Evolutionary conservation across 768 basidiomycete genomes (phyloP), one percentile per base, ranked within the genome.

Genomic region (Boletus vinaceobasis): DNA sequence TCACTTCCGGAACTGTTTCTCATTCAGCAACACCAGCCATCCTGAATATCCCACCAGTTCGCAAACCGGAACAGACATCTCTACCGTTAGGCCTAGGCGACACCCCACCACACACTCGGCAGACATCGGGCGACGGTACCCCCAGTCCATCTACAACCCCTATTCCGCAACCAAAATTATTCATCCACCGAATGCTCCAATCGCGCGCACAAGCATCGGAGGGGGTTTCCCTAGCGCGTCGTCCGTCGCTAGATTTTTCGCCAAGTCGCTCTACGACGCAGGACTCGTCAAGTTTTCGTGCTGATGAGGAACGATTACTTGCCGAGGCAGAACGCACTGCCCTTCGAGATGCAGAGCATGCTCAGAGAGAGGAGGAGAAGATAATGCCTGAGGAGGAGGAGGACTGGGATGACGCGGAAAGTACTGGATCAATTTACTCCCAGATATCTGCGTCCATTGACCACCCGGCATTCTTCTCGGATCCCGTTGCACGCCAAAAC

Each of bases 371-470:
- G 1, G 29, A 39, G 29, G 31, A 21, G 2, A 26, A 3, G 23
- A 43, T 3, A 15, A 17, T 13, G n/a, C n/a, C 6, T 0, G 39
- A 55, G 1, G 54, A 31, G 10, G 60, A 53, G 9, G 57, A 33
- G 0, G 53, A 44, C 11, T 54, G 31, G 53, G 52, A 27, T 2
- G 49, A 50, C 7, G 31, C 10, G 19, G 42, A 55, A 1, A 56
- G 36, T n/a, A n/a, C 50, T 0, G 54, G 36, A 10, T 71, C 69
- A 0, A 14, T 43, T 7, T 69, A 69, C 45, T 69, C 69, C 4
- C 67, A 69, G 49, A 32, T 15, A 6, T 69, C 69, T 39, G 67
- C 65, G 13, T 36, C 50, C 1, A 1, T 57, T 4, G 61, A 67
- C 19, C 61, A 67, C 23, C 13, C 51, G 5, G 15, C 23, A 2